Evolutionary conservation across 176 grass and related monocot genomes (phyloP).

Genomic region (Oryza glumipatula): DNA sequence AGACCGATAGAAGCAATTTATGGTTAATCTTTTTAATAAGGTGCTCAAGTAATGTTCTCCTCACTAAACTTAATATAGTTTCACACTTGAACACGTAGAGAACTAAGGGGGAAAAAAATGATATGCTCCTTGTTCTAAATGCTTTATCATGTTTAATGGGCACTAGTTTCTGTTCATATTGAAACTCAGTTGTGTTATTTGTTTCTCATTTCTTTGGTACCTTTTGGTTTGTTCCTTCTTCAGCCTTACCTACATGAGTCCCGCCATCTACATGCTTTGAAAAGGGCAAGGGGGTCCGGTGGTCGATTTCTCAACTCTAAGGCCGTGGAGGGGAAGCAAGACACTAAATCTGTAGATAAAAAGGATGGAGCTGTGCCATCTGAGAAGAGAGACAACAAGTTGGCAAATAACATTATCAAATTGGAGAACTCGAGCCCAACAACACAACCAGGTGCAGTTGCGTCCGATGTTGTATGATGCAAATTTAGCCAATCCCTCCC

Average conservation of each 20-base stretch:
- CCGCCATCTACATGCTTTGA: conserved; percentile 46
- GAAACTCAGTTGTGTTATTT: not conserved
- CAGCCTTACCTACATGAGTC: conserved; percentile 51
- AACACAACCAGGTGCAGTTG: too few relatives aligned
- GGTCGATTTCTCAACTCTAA: conserved; percentile 46
- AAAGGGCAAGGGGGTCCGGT: conserved; percentile 38
- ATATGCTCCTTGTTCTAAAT: not conserved
- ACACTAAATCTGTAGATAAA: not conserved
- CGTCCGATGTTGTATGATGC: too few relatives aligned
- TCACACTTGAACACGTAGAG: not conserved
- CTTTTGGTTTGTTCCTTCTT: not conserved
- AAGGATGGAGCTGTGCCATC: not conserved
- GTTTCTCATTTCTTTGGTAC: conserved; percentile 1
- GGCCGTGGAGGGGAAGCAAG: not conserved
- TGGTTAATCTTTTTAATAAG: not conserved
- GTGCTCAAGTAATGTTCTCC: not conserved
- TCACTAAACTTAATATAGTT: not conserved
- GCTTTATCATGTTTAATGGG: not conserved
- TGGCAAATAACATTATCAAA: not conserved
- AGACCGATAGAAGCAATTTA: not conserved
- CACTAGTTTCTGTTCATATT: not conserved
- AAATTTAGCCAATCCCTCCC: not conserved
- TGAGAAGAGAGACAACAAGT: not conserved
- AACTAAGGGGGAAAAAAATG: not conserved
- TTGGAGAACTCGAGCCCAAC: not conserved